Conservation (phyloP, 2,329 filamentous ascomycete species). For the Stachybotrys echinatus region DNA sequence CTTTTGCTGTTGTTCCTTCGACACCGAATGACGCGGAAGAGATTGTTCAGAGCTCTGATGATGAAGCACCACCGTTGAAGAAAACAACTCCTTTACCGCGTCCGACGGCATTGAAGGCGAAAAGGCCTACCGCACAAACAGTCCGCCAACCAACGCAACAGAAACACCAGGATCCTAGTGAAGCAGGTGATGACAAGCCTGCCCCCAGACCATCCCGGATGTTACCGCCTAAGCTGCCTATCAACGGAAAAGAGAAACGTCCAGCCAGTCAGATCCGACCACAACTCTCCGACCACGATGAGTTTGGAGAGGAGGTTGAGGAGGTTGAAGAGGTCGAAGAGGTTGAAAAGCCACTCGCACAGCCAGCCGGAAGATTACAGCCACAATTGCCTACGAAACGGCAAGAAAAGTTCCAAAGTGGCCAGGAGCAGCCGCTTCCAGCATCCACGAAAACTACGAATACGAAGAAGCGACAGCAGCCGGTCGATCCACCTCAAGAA, state of each 20-base stretch:
- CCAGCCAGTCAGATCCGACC: too few species aligned
- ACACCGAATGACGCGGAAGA: not conserved
- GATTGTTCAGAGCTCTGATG: not conserved
- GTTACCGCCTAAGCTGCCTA: not conserved
- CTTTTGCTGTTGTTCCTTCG: not conserved
- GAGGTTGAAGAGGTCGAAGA: too few species aligned
- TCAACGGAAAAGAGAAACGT: not conserved
- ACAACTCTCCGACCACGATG: too few species aligned
- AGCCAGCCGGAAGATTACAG: too few species aligned
- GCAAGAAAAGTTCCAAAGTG: too few species aligned
- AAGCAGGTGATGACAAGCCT: not conserved
- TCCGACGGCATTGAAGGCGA: not conserved
- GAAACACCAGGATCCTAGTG: not conserved
- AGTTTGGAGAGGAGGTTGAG: too few species aligned
- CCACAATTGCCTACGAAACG: too few species aligned
- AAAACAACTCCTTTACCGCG: not conserved
- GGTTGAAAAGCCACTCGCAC: too few species aligned
- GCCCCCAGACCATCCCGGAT: not conserved
- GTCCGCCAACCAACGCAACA: not conserved
- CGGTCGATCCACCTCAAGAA: not conserved
- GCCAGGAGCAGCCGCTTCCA: too few species aligned
- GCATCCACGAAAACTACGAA: not conserved
- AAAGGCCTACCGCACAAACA: not conserved
- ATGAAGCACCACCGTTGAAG: not conserved
- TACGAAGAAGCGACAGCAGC: not conserved